Evolutionary conservation across 2,329 filamentous ascomycete genomes (phyloP), one percentile per base, ranked within the genome.

Genomic region (Pyricularia sp.): DNA sequence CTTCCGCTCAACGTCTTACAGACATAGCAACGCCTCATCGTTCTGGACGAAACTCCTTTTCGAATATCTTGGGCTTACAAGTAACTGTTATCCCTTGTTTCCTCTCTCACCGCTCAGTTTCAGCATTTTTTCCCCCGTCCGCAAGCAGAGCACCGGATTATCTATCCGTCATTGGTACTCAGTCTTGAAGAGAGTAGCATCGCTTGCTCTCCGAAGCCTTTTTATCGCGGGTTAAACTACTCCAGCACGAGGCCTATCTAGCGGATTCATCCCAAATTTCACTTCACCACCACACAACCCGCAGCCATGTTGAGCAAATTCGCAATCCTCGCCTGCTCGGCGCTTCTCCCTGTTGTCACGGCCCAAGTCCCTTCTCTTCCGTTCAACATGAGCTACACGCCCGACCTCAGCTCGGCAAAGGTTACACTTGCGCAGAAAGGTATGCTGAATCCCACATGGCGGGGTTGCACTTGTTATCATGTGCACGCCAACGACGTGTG

Each of bases 331-430:
- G 64, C 60, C 44, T 22, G 26, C 28, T 63, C 60, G 28, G 64
- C 60, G 24, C 30, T 62, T 55, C 13, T 40, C 24, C 62, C 64
- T 28, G 60, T 62, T 24, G 55, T 44, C 60, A 28, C 28, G 44
- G 60, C 60, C 60, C 60, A 62, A n/a, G 3, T 62, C 4, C 60
- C 60, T 4, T 7, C 60, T 16, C 60, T 62, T 8, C 30, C 30
- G 22, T 62, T 62, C 31, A 62, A 35, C 60, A 35, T 62, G 31
- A 62, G 31, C 60, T 62, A 35, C 22, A 62, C 33, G 16, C 60
- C 60, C 31, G 60, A 62, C 60, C 60, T 62, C 22, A 62, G 26
- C 60, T 22, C 62, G 24, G 49, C 28, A n/a, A 62, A 62, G 60
- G 60, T 62, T 33, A 9, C 60, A 16, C 16, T 44, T n/a, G 19